Evolutionary conservation across 1,284 basidiomycete species (phyloP).

Genomic region (Testicularia cyperi): DNA sequence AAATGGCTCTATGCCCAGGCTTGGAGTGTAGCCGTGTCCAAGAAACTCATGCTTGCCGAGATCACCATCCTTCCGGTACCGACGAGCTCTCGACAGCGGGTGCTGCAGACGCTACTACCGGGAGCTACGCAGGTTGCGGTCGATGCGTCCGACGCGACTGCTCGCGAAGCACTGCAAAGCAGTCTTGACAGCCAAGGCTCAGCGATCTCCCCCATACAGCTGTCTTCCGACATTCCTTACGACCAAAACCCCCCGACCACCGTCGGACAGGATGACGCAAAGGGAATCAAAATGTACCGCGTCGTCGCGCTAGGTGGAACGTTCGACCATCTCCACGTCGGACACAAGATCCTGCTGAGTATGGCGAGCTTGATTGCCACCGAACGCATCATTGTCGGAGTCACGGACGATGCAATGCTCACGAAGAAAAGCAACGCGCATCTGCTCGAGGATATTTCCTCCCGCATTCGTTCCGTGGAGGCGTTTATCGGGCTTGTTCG

Average conservation of each 20-base stretch:
- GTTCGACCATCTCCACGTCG: constrained; percentile 95
- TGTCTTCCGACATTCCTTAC: constrained; percentile 5
- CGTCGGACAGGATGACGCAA: constrained; percentile 21
- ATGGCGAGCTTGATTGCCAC: constrained; percentile 81
- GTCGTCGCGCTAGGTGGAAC: constrained; percentile 70
- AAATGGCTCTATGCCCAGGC: constrained; percentile 50
- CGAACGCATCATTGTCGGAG: constrained; percentile 81
- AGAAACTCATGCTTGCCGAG: constrained; percentile 35
- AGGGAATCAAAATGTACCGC: constrained; percentile 14
- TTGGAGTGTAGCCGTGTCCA: constrained; percentile 45
- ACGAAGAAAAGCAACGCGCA: constrained; percentile 72
- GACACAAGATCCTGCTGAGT: constrained; percentile 93
- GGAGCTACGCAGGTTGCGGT: constrained; percentile 3
- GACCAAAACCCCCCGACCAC: constrained; percentile 1
- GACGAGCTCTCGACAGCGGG: not conserved
- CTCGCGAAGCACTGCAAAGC: constrained; percentile 2
- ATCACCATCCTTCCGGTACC: constrained; percentile 47
- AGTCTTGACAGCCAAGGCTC: constrained; percentile 4
- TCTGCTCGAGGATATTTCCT: constrained; percentile 71
- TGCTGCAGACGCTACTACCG: not conserved
- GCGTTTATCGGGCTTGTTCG: constrained; percentile 43
- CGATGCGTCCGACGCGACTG: constrained; percentile 2
- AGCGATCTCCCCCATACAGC: not conserved
- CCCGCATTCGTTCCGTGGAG: constrained; percentile 46
- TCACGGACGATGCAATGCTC: constrained; percentile 76